phyloP scores from a whole-genome alignment of 2,329 filamentous ascomycete species.

The Ophiostoma quercus region DNA sequence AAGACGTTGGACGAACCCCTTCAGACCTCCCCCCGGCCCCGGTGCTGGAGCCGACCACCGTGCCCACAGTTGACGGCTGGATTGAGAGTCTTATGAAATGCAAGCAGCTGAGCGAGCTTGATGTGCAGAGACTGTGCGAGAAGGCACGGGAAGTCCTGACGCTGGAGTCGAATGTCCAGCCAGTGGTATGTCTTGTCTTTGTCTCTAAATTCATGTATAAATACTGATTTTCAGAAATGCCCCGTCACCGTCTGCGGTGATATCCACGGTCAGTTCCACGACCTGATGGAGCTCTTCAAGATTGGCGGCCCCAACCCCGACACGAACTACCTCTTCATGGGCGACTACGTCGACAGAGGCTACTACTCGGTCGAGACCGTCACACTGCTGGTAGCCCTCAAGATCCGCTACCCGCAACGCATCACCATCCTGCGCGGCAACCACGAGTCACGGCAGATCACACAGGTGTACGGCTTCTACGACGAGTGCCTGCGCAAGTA shows the following conservation, averaged over 20 bases:
- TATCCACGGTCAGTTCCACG: constrained; percentile 98
- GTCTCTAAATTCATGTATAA: neutral
- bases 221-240: constrained; percentile 64
- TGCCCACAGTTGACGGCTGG: constrained; percentile 93
- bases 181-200: constrained; percentile 62
- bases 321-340: constrained; percentile 99
- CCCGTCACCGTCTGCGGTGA: constrained; percentile 98
- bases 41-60: constrained; percentile 71
- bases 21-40: constrained; percentile 68
- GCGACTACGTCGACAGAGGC: constrained; percentile 98
- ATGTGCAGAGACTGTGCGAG: constrained; percentile 95
- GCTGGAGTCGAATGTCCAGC: constrained; percentile 97
- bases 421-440: constrained; percentile 98
- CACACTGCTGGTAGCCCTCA: constrained; percentile 89
- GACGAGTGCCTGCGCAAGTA: constrained; percentile 99
- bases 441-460: constrained; percentile 98
- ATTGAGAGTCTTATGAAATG: constrained; percentile 97
- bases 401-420: constrained; percentile 95
- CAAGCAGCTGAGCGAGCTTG: constrained; percentile 93
- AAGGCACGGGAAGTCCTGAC: constrained; percentile 96
- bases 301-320: constrained; percentile 97
- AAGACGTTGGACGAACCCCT: constrained; percentile 86
- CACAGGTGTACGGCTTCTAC: constrained; percentile 98
- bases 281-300: constrained; percentile 99
- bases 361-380: constrained; percentile 99